These are phyloP conservation scores for Wickerhamomyces queroliae DNA, from an alignment of 805 yeast species.

Conservation along the genomic window DNA sequence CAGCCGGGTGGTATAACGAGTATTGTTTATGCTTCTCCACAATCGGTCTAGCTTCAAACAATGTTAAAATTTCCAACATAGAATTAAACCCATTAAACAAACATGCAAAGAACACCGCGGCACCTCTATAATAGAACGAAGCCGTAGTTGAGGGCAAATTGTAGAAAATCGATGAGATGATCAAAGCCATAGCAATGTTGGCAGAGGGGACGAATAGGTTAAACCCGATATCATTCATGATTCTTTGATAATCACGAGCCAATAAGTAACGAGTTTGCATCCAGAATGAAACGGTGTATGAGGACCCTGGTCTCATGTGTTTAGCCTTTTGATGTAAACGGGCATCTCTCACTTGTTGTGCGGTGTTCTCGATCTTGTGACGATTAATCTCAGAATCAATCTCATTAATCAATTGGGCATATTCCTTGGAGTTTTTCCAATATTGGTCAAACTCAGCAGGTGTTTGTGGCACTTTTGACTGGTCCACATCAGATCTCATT, in stretches of 20 bases:
- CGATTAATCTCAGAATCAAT: slow-evolving; percentile 30
- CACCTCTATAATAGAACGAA: slow-evolving; percentile 50
- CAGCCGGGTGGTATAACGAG: slow-evolving; percentile 55
- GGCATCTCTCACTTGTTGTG: slow-evolving; percentile 30
- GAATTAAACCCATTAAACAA: slow-evolving; percentile 59
- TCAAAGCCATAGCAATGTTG: slow-evolving; percentile 46
- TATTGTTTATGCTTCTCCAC: slow-evolving; percentile 54
- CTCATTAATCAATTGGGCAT: slow-evolving; percentile 29
- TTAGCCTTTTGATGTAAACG: slow-evolving; percentile 48
- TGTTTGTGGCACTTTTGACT: slow-evolving; percentile 43
- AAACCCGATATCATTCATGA: slow-evolving; percentile 41
- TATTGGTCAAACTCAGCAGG: slow-evolving; percentile 40
- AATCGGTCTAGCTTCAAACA: slow-evolving; percentile 53
- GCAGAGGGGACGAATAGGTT: slow-evolving; percentile 37
- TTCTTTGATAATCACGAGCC: slow-evolving; percentile 42
- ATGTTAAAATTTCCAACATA: slow-evolving; percentile 47
- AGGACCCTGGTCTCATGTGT: slow-evolving; percentile 37
- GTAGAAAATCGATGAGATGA: slow-evolving; percentile 54
- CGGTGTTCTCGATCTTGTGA: slow-evolving; percentile 5
- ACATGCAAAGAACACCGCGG: slow-evolving; percentile 63
- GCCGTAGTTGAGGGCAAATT: slow-evolving; percentile 37
- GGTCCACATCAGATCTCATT: slow-evolving; percentile 33
- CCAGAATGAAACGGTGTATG: slow-evolving; percentile 45
- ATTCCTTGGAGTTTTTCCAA: slow-evolving; percentile 40
- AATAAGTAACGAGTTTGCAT: slow-evolving; percentile 46